Base-by-base conservation (phyloP, 2,329 filamentous ascomycete species). In the Diaporthe vexans region DNA sequence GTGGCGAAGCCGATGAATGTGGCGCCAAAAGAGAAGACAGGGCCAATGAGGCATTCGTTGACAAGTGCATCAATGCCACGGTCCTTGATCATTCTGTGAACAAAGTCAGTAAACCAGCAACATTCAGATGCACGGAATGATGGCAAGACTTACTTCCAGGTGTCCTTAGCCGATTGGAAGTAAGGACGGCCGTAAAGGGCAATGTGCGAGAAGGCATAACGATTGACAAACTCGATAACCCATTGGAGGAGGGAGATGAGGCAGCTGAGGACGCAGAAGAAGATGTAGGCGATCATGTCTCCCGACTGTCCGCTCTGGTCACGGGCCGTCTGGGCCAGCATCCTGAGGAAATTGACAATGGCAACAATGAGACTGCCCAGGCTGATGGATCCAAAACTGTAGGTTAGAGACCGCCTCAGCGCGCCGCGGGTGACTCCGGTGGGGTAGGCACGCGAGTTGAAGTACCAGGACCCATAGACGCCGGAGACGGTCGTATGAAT, bases 391-490 rank as follows among this genome's bases (percentile, higher is more conserved):
- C 96, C 96, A 75, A 98, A 98, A 78, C 94, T 97, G 85, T 97
- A 97, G 1, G 96, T 98, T 76, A 97, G 87, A 0, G 95, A 91
- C 19, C 96, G 91, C 78, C 90, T 92, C 77, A 97, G 89, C 0
- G 96, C 94, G n/a, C 94, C 94, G 17, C 95, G 91, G 0, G 96
- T 98, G 0, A 94, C 92, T 15, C 92, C 92, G 76, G 90, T 92
- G 40, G 95, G 95, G 79, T 94, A 93, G 57, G 91, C 89, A 73
- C 88, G 84, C 0, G 90, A 83, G 76, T 90, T 93, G 82, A 97
- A 98, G 85, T 97, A 98, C 96, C 96, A 98, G 0, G 93, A 93
- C 1, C 95, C 95, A 79, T 97, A 98, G 0, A 98, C 92, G 0
- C 96, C 95, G 0, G 95, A 94, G 74, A 98, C 93, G 33, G 92